These are phyloP conservation scores for Xylaria bambusicola DNA, from an alignment of 495 filamentous ascomycete species.

Conservation along the genomic window DNA sequence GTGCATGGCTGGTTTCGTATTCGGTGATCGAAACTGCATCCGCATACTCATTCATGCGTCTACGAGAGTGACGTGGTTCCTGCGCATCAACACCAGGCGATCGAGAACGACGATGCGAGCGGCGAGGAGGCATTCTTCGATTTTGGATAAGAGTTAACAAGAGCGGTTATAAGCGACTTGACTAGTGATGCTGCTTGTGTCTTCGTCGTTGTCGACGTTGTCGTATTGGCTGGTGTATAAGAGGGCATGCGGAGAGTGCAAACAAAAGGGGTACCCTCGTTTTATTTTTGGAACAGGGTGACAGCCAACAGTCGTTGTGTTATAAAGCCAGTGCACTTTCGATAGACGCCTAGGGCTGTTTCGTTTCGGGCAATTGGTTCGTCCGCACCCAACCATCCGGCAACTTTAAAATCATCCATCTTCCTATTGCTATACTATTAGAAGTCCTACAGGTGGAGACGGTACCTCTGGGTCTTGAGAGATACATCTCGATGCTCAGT, in stretches of 20 bases:
- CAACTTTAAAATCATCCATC: too few species aligned
- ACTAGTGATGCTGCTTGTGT: not conserved
- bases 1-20: not conserved
- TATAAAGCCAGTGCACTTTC: too few species aligned
- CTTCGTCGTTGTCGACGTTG: not conserved
- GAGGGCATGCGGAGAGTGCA: slow-evolving; percentile 1
- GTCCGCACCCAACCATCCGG: too few species aligned
- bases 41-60: not conserved
- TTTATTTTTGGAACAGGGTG: too few species aligned
- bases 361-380: too few species aligned
- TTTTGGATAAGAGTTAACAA: not conserved
- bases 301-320: too few species aligned
- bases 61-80: not conserved
- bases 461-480: too few species aligned
- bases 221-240: not conserved
- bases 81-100: not conserved
- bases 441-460: too few species aligned
- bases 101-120: not conserved
- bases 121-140: not conserved
- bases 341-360: too few species aligned
- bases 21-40: not conserved
- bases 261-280: too few species aligned
- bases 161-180: not conserved
- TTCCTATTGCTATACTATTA: too few species aligned
- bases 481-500: too few species aligned